Evolutionary conservation across 257 asterid genomes (phyloP), one percentile per base, ranked within the genome.

Genomic region (Solanum medicagineum): DNA sequence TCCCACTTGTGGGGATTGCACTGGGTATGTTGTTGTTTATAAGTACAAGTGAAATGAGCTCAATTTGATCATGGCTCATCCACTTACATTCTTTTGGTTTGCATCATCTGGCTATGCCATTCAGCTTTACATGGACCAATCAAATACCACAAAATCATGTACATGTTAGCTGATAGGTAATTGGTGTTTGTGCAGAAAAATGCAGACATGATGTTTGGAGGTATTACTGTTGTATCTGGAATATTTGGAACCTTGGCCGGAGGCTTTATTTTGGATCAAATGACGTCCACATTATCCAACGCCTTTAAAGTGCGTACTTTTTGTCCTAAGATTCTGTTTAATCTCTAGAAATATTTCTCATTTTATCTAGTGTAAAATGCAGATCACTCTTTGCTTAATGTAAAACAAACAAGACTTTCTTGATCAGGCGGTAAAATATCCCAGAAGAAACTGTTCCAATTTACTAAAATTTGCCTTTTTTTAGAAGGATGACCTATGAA

Each of bases 141-240:
- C 59, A 77, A 77, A 77, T 51, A 77, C 22, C 82, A 53, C 62
- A 49, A 49, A 24, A 77, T 8, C 62, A 24, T 77, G 62, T 26
- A 15, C 65, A 26, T 53, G 63, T 51, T 77, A 26, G 49, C 49
- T 53, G 83, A 77, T 77, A 20, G 26, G 26, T 17, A 24, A 57
- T 85, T 86, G 74, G 68, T 86, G 84, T 9, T 42, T 71, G 66
- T 29, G 29, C 94, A 96, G 99, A 84, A 86, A 85, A 92, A 94
- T 89, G 97, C 99, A 45, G 99, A 96, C 91, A 89, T 93, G 84
- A 85, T 91, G 89, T 95, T 97, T 88, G 99, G 99, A 84, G 99
- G 96, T 20, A 88, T 97, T 83, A 95, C 98, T 17, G 91, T 91
- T 74, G 80, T 94, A 15, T 97, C 94, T 85, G 99, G 99, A 69